Conservation (phyloP, 192 early-diverging fungal genomes). For the Linnemannia exigua region DNA sequence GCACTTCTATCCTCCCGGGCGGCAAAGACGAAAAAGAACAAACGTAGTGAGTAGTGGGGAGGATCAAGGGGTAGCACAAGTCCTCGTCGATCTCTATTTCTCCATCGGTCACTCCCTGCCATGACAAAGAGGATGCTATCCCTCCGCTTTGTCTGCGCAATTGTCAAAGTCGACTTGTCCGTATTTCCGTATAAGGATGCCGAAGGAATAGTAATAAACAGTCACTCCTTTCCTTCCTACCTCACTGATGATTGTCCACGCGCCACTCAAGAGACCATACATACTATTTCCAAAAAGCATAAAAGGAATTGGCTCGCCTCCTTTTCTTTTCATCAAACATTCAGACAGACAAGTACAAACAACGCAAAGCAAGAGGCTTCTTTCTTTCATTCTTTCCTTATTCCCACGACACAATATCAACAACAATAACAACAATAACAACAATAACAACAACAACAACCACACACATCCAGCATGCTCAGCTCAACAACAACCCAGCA, state of each 20-base stretch:
- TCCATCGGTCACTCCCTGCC: not conserved
- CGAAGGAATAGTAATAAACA: not conserved
- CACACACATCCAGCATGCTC: not conserved
- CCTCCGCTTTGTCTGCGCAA: not conserved
- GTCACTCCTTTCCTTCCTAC: not conserved
- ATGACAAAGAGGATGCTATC: not conserved
- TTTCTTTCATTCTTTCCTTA: not conserved
- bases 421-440: not conserved
- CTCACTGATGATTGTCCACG: not conserved
- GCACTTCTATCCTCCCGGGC: slow-evolving; percentile 3
- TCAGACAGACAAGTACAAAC: not conserved
- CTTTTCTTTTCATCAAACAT: not conserved
- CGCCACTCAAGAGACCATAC: not conserved
- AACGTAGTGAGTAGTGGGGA: not conserved
- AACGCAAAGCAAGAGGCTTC: not conserved
- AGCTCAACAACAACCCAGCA: not conserved
- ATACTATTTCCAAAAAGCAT: too few species aligned
- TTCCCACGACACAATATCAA: not conserved
- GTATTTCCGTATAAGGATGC: not conserved
- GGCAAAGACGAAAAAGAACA: not conserved
- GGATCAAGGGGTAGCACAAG: not conserved
- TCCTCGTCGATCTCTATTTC: not conserved
- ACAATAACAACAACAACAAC: not conserved
- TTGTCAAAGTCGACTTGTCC: not conserved
- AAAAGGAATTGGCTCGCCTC: not conserved